A percentile compares a stretch with the other conserved stretches of the same genome.
phyloP scores from a whole-genome alignment of 2,329 filamentous ascomycete genomes.

The Epichloe bromicola region DNA sequence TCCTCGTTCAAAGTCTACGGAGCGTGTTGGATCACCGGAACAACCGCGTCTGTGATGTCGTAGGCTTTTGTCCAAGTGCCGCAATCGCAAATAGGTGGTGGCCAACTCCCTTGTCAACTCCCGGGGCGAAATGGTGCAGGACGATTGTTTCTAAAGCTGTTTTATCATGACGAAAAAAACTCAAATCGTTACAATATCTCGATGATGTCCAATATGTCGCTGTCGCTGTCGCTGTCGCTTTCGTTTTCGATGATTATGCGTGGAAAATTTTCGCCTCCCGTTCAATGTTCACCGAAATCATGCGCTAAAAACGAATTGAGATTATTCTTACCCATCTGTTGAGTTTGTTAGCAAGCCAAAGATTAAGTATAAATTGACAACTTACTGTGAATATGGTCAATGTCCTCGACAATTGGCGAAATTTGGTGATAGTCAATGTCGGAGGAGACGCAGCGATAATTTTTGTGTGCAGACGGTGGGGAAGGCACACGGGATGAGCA shows the following conservation, averaged over 20 bases:
- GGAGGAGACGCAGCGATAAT: slow-evolving; percentile 24
- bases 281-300: neutral
- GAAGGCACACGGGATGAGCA: slow-evolving; percentile 23
- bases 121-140: too few relatives aligned
- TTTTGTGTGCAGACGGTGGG: slow-evolving; percentile 30
- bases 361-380: slow-evolving; percentile 23
- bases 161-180: too few relatives aligned
- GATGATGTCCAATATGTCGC: neutral
- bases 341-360: slow-evolving; percentile 25
- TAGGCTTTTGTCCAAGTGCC: neutral
- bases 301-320: slow-evolving; percentile 8
- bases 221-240: neutral
- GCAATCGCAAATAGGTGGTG: neutral
- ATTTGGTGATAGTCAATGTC: slow-evolving; percentile 28
- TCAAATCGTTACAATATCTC: neutral
- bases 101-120: neutral
- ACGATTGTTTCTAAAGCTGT: too few relatives aligned
- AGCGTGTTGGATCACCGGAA: neutral
- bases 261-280: neutral
- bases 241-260: neutral
- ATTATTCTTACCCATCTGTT: slow-evolving; percentile 48
- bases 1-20: neutral
- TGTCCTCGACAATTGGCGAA: slow-evolving; percentile 31
- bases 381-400: slow-evolving; percentile 37
- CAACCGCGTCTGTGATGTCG: neutral